Evolutionary conservation across 179 eudicot species (phyloP), one percentile per base, ranked within the genome.

Genomic region (Dionaea muscipula): DNA sequence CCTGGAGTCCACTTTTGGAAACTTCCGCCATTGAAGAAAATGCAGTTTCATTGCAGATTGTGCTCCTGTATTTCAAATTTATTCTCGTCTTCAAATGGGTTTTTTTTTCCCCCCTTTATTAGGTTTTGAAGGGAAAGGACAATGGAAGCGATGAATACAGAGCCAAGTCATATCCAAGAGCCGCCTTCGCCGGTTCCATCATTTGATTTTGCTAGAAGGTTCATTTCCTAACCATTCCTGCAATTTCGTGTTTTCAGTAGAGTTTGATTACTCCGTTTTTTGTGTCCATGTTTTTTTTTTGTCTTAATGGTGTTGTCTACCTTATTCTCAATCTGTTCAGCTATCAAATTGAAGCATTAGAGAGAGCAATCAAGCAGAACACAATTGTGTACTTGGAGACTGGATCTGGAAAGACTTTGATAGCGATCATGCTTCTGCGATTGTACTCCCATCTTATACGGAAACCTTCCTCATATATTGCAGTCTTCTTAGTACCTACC

Each of bases 341-440:
- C 67, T 91, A 91, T 61, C 98, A 91, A 64, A 47, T 91, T 47
- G 94, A 91, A 57, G 98, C 96, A 2, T 55, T 86, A 53, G 89
- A 82, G 65, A 70, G 61, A 65, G 95, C 96, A 9, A 60, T 79
- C 27, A 73, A 79, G 70, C 71, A 81, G 72, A 91, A 91, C 77
- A 91, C 98, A 3, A 73, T 91, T 26, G 94, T 76, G 59, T 87
- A 67, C 61, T 55, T 91, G 59, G 98, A 91, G 71, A 91, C 95
- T 3, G 98, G 98, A 22, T 80, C 96, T 0, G 98, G 98, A 22
- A 91, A 91, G 79, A 91, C 95, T 8, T 64, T 91, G 62, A 84
- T 87, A 4, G 90, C 98, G 0, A 72, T 91, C 26, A 91, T 91
- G 98, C 98, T 91, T 43, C 78, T 91, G 52, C 82, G 93, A 10